These are phyloP conservation scores for Jackrogersella minutella DNA, from an alignment of 495 filamentous ascomycete genomes.

Conservation along the genomic window DNA sequence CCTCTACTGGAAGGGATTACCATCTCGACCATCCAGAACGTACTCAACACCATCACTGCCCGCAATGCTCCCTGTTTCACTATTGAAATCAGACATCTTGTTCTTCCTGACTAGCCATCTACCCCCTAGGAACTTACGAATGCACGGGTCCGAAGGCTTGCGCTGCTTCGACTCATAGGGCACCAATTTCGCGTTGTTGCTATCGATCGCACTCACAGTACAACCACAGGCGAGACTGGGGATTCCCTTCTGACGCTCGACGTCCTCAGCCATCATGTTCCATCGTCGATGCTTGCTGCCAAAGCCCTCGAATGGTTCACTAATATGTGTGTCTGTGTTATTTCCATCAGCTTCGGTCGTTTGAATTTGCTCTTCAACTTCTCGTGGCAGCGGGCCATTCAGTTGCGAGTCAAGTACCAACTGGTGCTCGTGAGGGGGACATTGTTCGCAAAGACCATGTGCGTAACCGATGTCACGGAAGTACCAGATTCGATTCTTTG, in stretches of 20 bases:
- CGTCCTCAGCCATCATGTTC: conserved; percentile 36
- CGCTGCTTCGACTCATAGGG: conserved; percentile 59
- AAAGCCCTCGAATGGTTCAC: conserved; percentile 42
- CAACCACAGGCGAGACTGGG: conserved; percentile 51
- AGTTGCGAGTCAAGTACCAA: conserved; percentile 15
- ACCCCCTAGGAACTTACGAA: conserved; percentile 60
- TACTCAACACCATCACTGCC: conserved; percentile 41
- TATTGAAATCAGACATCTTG: conserved; percentile 41
- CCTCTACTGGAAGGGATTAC: conserved; percentile 35
- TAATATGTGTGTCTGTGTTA: background rate
- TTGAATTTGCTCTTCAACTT: conserved; percentile 2
- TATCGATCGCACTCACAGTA: conserved; percentile 58
- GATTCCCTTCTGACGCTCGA: conserved; percentile 42
- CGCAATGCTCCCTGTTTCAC: conserved; percentile 35
- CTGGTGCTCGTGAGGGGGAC: conserved; percentile 39
- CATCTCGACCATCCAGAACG: conserved; percentile 42
- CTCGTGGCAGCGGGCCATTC: conserved; percentile 8
- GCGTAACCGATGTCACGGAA: conserved; percentile 64
- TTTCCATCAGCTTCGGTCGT: background rate
- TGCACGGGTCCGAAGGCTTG: conserved; percentile 60
- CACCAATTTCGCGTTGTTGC: conserved; percentile 62
- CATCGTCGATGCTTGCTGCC: conserved; percentile 44
- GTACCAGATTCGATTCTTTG: conserved; percentile 57
- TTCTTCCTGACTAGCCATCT: conserved; percentile 57
- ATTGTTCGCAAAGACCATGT: conserved; percentile 59